Evolutionary conservation across 2,329 filamentous ascomycete genomes (phyloP), one percentile per base, ranked within the genome.

Genomic region (Aspergillus brunneoviolaceus): DNA sequence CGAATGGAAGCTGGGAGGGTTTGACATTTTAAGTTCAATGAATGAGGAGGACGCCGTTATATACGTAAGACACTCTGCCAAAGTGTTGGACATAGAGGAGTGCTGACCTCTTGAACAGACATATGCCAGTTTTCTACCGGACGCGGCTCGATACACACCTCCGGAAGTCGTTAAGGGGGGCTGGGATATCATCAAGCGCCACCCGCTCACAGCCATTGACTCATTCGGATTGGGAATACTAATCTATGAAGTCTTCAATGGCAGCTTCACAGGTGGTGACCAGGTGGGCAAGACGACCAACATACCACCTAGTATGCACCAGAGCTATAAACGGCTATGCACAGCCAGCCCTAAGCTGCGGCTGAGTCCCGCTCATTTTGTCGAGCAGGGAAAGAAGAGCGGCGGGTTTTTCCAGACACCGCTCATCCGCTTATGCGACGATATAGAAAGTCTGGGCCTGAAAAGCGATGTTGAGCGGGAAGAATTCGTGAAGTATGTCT

Each of bases 11-110:
- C 80, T 99, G 2, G 93, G 90, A 21, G 95, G 95, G 0, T 96
- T 99, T 67, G 95, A 99, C 67, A 85, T 96, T 5, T 77, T 98
- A 60, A 98, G 93, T 77, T 97, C 90, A 42, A 88, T 98, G 79
- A 98, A 97, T 70, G 95, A 98, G 59, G 93, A 98, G 63, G 92
- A 98, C 68, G 92, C 93, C 10, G 83, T 96, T 51, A 93, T 99
- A 71, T 97, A 96, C 72, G 89, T 91, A 63, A 63, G 79, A 73
- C 29, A 3, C 11, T 5, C 49, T 11, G 11, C 23, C 2, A 3
- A 11, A n/a, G 4, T 21, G 12, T 12, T 29, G 23, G 7, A 53
- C 49, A 29, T 42, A 16, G 31, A 11, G 14, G n/a, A 49, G 61
- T 33, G 55, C 63, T 71, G 48, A 71, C 60, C 14, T 35, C 53